Evolutionary conservation across 1,139 yeast genomes (phyloP), one percentile per base, ranked within the genome.

Genomic region (Cylindricascospora bacillispora): DNA sequence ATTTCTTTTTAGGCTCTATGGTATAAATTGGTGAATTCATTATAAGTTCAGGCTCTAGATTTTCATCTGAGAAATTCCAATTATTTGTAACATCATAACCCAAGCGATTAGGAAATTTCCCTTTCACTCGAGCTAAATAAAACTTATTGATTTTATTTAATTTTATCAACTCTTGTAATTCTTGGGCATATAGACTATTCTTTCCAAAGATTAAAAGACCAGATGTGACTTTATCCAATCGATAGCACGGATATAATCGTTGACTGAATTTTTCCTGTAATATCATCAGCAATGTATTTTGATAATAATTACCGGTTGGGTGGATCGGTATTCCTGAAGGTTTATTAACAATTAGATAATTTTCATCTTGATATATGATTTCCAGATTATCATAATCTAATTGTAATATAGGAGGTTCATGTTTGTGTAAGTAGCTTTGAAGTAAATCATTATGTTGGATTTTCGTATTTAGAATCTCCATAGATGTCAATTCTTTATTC

Each of bases 301-400:
- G 65, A 36, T 58, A 57, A 45, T 70, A 80, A 32, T 66, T 66
- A 3, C 83, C 82, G 0, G 81, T 70, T 0, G 93, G 93, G 52
- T 81, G 93, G 1, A 81, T 74, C 0, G 93, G 92, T 1, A 80
- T 59, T 0, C 93, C 93, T 6, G 70, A 59, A 0, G 93, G 93
- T 45, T 81, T 81, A 48, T 76, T 64, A 2, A 80, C 62, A 13
- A 81, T 82, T 3, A 81, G 36, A 2, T 71, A 31, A 4, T 66
- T 59, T 2, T 60, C 62, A 43, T 66, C 65, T 35, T 71, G 67
- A 42, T 49, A 57, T 0, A 78, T 45, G 1, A 73, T 56, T 13
- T 63, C 59, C 4, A 74, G 44, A 0, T 52, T 47, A 7, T 18
- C 9, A 18, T 7, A 10, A 6, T 46, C 41, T 9, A 43, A 25